phyloP scores from a whole-genome alignment of 306 rosid genomes.

The Prunus persica region DNA sequence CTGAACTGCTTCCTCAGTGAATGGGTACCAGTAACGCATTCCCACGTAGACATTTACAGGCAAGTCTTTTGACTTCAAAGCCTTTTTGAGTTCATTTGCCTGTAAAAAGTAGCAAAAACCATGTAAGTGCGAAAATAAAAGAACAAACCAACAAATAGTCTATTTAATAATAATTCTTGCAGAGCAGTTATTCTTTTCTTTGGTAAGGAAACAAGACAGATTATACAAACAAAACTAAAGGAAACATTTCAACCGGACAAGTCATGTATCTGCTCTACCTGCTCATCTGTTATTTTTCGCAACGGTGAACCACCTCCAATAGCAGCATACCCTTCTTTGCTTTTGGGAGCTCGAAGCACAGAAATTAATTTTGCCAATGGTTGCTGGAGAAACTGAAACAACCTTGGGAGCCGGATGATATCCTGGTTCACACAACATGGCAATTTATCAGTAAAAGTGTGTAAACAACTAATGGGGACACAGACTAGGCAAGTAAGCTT shows the following conservation, averaged over 20 bases:
- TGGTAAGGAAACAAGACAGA: conserved; percentile 3
- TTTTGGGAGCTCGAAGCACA: conserved; percentile 87
- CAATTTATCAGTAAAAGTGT: conserved; percentile 20
- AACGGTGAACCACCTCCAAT: conserved; percentile 99
- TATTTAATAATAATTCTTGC: not conserved
- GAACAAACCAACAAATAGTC: not conserved
- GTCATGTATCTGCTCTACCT: conserved; percentile 45
- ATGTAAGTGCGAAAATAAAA: not conserved
- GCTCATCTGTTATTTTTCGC: conserved; percentile 91
- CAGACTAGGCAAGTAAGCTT: not conserved
- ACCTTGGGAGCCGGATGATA: conserved; percentile 91
- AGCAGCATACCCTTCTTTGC: conserved; percentile 97
- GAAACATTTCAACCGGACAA: not conserved
- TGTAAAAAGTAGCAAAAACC: conserved; percentile 26
- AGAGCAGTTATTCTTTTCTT: not conserved
- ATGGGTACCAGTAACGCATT: conserved; percentile 98
- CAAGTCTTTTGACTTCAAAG: conserved; percentile 76
- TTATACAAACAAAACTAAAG: conserved; percentile 5
- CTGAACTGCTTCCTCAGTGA: conserved; percentile 94
- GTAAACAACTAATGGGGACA: not conserved
- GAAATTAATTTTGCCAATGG: conserved; percentile 89
- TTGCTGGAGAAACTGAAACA: conserved; percentile 78
- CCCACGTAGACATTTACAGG: conserved; percentile 82
- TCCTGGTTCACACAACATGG: conserved; percentile 47
- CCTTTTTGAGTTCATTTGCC: conserved; percentile 83